Percentiles rank a stretch among this genome's conserved stretches.
phyloP scores from a whole-genome alignment of 2,329 filamentous ascomycete genomes.

The Corynespora cassiicola region DNA sequence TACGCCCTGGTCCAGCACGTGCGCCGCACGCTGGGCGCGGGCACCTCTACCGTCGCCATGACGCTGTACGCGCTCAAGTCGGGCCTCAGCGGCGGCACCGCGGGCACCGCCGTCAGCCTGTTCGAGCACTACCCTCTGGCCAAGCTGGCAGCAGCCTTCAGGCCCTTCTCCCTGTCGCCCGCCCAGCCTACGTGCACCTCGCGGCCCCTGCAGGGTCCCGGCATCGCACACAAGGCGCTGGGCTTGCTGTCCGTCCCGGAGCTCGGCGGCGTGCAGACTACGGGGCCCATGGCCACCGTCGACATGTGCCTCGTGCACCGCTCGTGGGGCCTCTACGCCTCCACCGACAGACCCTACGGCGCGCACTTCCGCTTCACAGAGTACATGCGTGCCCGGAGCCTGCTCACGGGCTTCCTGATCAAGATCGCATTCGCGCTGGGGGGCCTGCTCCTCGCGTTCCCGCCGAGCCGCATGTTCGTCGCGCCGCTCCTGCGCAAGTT shows the following conservation, averaged over 20 bases:
- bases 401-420: conserved; percentile 55
- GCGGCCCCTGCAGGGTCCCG: conserved; percentile 44
- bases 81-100: conserved; percentile 60
- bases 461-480: conserved; percentile 58
- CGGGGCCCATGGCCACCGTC: conserved; percentile 57
- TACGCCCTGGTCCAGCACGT: conserved; percentile 61
- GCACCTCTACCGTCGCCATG: conserved; percentile 59
- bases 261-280: conserved; percentile 66
- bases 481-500: conserved; percentile 36
- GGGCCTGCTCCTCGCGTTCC: conserved; percentile 54
- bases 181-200: no score
- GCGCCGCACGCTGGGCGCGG: conserved; percentile 57
- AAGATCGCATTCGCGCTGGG: conserved; percentile 57
- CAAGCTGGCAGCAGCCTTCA: conserved; percentile 55
- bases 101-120: conserved; percentile 69
- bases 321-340: conserved; percentile 61
- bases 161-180: conserved; percentile 60
- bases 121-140: conserved; percentile 55
- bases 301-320: conserved; percentile 66
- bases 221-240: conserved; percentile 46
- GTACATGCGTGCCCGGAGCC: conserved; percentile 60
- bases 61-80: conserved; percentile 61
- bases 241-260: conserved; percentile 62
- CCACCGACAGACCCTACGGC: conserved; percentile 60
- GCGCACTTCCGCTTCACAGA: conserved; percentile 64